Conservation (phyloP, 768 basidiomycete genomes). For the Leccinum boreale region DNA sequence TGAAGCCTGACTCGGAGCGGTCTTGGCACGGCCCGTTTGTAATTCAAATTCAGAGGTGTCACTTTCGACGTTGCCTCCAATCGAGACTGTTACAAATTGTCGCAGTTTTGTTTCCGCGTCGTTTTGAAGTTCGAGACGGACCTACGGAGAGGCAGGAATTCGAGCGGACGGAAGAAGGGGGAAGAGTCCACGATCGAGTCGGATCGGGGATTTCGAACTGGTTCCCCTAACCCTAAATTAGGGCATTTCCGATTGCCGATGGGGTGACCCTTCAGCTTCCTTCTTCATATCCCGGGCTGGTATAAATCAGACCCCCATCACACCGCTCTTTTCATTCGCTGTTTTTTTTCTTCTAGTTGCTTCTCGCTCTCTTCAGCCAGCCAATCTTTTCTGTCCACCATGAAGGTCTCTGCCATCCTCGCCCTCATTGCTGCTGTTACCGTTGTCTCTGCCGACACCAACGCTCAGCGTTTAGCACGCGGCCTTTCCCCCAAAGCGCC, state of each 20-base stretch:
- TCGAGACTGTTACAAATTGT: neutral
- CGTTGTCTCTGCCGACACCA: conserved; percentile 44
- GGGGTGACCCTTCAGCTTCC: conserved; percentile 7
- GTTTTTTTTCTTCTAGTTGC: neutral
- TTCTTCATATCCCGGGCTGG: neutral
- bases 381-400: conserved; percentile 7
- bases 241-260: conserved; percentile 12
- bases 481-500: conserved; percentile 51
- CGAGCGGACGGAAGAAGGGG: neutral
- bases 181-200: neutral
- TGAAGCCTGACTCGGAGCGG: neutral
- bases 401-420: conserved; percentile 31
- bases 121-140: neutral
- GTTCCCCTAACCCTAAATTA: neutral
- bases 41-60: neutral
- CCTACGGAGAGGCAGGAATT: neutral
- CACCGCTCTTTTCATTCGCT: neutral
- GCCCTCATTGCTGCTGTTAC: conserved; percentile 38
- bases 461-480: conserved; percentile 51
- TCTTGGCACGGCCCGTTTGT: neutral
- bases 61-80: neutral
- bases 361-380: neutral
- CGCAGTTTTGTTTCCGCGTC: neutral
- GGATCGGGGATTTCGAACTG: conserved; percentile 3
- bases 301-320: conserved; percentile 12